These are phyloP conservation scores for Oryza coarctata DNA, from an alignment of 176 grass and related monocot species.

Conservation along the genomic window DNA sequence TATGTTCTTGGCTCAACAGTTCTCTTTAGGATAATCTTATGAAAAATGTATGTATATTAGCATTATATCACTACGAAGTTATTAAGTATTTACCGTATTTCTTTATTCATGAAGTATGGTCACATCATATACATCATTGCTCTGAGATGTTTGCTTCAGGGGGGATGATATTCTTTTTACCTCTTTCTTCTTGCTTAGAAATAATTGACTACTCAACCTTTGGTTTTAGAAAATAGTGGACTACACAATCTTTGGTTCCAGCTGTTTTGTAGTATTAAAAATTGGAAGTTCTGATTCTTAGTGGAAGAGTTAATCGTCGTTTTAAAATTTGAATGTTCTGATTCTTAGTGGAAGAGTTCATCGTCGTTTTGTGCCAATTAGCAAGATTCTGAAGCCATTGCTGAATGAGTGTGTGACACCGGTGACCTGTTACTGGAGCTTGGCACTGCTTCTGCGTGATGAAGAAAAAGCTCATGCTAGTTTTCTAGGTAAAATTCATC, in stretches of 20 bases:
- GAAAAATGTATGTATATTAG: constrained; percentile 3
- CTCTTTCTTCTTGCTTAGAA: too few species aligned
- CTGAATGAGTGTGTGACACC: constrained; percentile 74
- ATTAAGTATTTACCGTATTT: too few species aligned
- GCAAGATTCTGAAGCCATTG: constrained; percentile 70
- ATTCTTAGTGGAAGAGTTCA: constrained; percentile 65
- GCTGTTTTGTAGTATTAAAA: too few species aligned
- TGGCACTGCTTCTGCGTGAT: constrained; percentile 58
- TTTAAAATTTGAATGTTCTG: constrained; percentile 24
- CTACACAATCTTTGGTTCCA: too few species aligned
- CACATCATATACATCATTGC: background rate
- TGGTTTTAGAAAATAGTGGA: too few species aligned
- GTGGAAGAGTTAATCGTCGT: background rate
- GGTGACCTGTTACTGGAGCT: constrained; percentile 84
- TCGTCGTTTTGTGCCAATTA: constrained; percentile 66
- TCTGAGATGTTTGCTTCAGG: background rate
- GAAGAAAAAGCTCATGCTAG: constrained; percentile 72
- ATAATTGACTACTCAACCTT: too few species aligned
- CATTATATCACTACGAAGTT: too few species aligned
- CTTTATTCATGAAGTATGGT: background rate
- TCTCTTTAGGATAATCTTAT: constrained; percentile 6
- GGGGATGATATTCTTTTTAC: too few species aligned
- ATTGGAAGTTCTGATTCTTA: background rate
- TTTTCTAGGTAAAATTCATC: constrained; percentile 65
- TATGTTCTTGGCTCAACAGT: constrained; percentile 3